These are phyloP conservation scores for Talaromyces sp. DNA, from an alignment of 2,329 filamentous ascomycete species.

Conservation along the genomic window DNA sequence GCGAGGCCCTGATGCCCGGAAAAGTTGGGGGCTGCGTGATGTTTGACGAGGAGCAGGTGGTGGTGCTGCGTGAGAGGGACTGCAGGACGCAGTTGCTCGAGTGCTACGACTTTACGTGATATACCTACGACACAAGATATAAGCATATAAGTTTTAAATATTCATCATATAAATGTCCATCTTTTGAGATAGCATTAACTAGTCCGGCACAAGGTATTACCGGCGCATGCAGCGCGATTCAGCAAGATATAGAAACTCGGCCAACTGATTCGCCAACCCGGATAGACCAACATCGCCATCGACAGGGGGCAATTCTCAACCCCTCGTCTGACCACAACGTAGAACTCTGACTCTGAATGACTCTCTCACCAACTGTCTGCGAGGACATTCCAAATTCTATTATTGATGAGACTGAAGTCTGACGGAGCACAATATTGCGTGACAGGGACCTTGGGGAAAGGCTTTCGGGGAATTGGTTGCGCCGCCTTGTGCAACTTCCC, in stretches of 20 bases:
- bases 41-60: slow-evolving; percentile 89
- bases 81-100: slow-evolving; percentile 68
- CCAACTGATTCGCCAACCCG: neutral
- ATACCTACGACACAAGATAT: neutral
- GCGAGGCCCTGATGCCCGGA: slow-evolving; percentile 34
- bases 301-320: neutral
- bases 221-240: neutral
- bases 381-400: neutral
- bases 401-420: neutral
- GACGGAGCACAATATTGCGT: neutral
- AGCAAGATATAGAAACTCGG: neutral
- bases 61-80: slow-evolving; percentile 69
- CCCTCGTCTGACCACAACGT: neutral
- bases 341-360: neutral
- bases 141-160: neutral
- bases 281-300: neutral
- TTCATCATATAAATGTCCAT: neutral
- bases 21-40: slow-evolving; percentile 65
- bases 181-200: too few relatives aligned
- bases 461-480: slow-evolving; percentile 8
- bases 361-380: too few relatives aligned
- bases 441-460: neutral
- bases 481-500: neutral
- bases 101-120: slow-evolving; percentile 79
- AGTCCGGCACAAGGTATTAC: too few relatives aligned